A percentile compares a stretch with the other conserved stretches of the same genome.
Evolutionary conservation across 2,329 filamentous ascomycete genomes (phyloP).

Genomic region (Raffaelea albimanens): DNA sequence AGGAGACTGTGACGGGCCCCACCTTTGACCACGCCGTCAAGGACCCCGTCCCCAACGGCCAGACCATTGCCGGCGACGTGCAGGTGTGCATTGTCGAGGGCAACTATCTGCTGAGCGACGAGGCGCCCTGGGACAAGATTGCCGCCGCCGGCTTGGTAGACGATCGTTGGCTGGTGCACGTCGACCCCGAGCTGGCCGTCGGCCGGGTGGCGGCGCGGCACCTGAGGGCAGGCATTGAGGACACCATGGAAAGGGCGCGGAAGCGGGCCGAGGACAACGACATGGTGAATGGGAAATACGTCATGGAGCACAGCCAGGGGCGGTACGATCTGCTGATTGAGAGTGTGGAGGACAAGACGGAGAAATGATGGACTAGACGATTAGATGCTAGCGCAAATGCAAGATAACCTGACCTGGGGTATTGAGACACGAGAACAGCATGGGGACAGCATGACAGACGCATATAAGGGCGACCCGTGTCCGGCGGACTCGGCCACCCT

Average conservation of each 20-base stretch:
- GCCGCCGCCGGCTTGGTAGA: slow-evolving; percentile 23
- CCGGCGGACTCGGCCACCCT: too few relatives aligned
- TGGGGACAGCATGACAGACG: too few relatives aligned
- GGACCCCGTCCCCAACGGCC: slow-evolving; percentile 14
- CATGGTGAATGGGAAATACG: slow-evolving; percentile 21
- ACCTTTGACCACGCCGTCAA: slow-evolving; percentile 17
- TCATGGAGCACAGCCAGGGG: slow-evolving; percentile 15
- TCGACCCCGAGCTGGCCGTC: slow-evolving; percentile 25
- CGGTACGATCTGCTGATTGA: slow-evolving; percentile 19
- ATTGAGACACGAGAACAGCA: too few relatives aligned
- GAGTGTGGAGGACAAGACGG: slow-evolving; percentile 15
- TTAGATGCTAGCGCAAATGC: too few relatives aligned
- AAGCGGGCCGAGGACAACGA: slow-evolving; percentile 28
- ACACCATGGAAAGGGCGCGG: slow-evolving; percentile 22
- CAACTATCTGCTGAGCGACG: slow-evolving; percentile 21
- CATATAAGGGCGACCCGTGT: too few relatives aligned
- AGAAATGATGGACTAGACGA: too few relatives aligned
- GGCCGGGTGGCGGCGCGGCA: slow-evolving; percentile 28
- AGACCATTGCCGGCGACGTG: slow-evolving; percentile 8
- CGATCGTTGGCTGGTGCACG: slow-evolving; percentile 30
- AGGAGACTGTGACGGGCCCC: slow-evolving; percentile 10
- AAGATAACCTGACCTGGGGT: too few relatives aligned
- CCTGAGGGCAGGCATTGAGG: slow-evolving; percentile 29
- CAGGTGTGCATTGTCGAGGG: slow-evolving; percentile 16
- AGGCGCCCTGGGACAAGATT: slow-evolving; percentile 23